Conservation (phyloP, 345 rosid genomes). For the Clarkia xantiana region DNA sequence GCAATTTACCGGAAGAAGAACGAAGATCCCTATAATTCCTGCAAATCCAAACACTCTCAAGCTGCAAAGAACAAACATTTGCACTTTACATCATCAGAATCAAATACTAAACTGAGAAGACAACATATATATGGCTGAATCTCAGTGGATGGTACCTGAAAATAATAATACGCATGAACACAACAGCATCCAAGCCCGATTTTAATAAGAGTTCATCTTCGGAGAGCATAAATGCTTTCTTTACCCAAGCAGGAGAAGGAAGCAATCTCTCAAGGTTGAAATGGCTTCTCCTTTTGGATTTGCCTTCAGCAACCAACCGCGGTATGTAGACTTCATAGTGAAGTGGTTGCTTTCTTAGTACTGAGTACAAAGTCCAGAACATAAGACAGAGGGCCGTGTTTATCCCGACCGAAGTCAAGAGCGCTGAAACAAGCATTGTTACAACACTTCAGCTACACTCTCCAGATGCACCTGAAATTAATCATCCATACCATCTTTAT, state of each 20-base stretch:
- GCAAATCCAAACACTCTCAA: constrained; percentile 75
- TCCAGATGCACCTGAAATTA: too few relatives aligned
- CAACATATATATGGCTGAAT: too few relatives aligned
- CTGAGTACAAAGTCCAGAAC: constrained; percentile 55
- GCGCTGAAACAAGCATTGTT: constrained; percentile 79
- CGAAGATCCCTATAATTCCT: constrained; percentile 71
- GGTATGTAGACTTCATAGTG: constrained; percentile 64
- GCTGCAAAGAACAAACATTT: constrained; percentile 29
- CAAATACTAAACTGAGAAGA: too few relatives aligned
- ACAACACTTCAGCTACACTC: too few relatives aligned
- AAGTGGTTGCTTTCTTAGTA: constrained; percentile 66
- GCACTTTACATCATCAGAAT: too few relatives aligned
- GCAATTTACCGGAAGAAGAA: constrained; percentile 84
- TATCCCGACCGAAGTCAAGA: constrained; percentile 76
- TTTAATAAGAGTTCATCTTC: constrained; percentile 50
- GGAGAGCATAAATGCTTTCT: constrained; percentile 54
- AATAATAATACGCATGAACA: constrained; percentile 63
- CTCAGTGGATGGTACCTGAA: constrained; percentile 35
- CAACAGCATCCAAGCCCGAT: constrained; percentile 77
- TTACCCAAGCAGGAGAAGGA: constrained; percentile 81
- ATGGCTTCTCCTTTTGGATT: constrained; percentile 30
- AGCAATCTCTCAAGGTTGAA: constrained; percentile 61
- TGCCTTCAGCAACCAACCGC: constrained; percentile 55
- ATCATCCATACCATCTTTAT: too few relatives aligned
- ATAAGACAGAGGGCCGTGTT: constrained; percentile 64